A percentile compares a stretch with the other conserved stretches of the same genome.
Conservation (phyloP, 2,329 filamentous ascomycete genomes). For the Tolypocladium endophyticum region DNA sequence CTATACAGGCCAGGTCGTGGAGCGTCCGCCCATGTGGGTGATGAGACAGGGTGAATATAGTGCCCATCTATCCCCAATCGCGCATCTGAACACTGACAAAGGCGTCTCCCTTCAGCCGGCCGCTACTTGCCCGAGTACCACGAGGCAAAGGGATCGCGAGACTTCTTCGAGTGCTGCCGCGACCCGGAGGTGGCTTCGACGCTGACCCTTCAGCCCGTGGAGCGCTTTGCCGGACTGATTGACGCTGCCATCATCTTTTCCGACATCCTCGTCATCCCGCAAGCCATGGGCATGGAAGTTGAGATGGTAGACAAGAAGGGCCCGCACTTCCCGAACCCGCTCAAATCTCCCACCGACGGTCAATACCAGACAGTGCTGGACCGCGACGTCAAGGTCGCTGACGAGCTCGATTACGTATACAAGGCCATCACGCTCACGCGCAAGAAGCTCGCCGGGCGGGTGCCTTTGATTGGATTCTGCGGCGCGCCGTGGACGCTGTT, state of each 20-base stretch:
- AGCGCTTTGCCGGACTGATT: conserved; percentile 80
- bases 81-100: not conserved
- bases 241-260: conserved; percentile 99
- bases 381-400: conserved; percentile 71
- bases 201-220: conserved; percentile 87
- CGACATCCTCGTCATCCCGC: conserved; percentile 93
- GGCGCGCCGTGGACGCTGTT: conserved; percentile 94
- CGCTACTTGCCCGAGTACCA: conserved; percentile 98
- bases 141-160: conserved; percentile 76
- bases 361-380: conserved; percentile 73
- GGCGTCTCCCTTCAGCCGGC: conserved; percentile 50
- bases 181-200: conserved; percentile 86
- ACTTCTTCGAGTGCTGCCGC: conserved; percentile 98
- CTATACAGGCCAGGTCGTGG: conserved; percentile 67
- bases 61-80: not conserved
- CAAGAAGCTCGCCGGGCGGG: conserved; percentile 75
- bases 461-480: conserved; percentile 92
- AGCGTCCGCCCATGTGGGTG: conserved; percentile 94
- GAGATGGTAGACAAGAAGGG: conserved; percentile 98
- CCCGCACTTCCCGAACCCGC: conserved; percentile 81
- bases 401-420: conserved; percentile 89
- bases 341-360: conserved; percentile 66
- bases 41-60: conserved; percentile 80
- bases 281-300: conserved; percentile 97
- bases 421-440: conserved; percentile 86